phyloP scores from a whole-genome alignment of 768 basidiomycete genomes.

The Gyrodon lividus region DNA sequence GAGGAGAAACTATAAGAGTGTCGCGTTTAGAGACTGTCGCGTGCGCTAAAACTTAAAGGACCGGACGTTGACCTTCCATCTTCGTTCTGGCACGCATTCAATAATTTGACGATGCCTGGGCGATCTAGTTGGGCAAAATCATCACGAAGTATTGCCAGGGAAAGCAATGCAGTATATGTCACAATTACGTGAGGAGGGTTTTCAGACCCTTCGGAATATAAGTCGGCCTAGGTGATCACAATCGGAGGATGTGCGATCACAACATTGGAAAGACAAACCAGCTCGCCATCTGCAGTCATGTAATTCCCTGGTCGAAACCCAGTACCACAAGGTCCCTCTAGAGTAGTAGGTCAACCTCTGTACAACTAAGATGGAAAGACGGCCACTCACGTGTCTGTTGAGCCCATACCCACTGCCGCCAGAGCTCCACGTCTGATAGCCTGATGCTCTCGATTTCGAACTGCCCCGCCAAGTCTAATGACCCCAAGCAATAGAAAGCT shows the following conservation, averaged over 20 bases:
- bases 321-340: constrained; percentile 58
- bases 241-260: constrained; percentile 6
- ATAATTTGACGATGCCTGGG: constrained; percentile 59
- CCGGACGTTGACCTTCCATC: constrained; percentile 71
- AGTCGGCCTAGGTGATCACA: constrained; percentile 24
- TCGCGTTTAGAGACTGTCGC: constrained; percentile 3
- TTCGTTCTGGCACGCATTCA: constrained; percentile 67
- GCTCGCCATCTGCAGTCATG: constrained; percentile 45
- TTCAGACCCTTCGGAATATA: constrained; percentile 45
- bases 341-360: constrained; percentile 1
- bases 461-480: constrained; percentile 71
- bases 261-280: constrained; percentile 6
- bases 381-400: constrained; percentile 63
- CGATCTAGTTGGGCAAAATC: constrained; percentile 73
- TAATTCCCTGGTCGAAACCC: constrained; percentile 78
- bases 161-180: constrained; percentile 88
- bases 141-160: constrained; percentile 85
- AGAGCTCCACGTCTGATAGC: constrained; percentile 54
- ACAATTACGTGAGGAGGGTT: constrained; percentile 84
- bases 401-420: constrained; percentile 87
- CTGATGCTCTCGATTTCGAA: constrained; percentile 40
- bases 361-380: not conserved
- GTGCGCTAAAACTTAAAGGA: constrained; percentile 10
- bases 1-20: constrained; percentile 60
- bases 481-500: constrained; percentile 85